Percentiles rank a stretch among this genome's conserved stretches.
Conservation (phyloP, 176 grass and related monocot genomes). For the Aegilops tauschii region DNA sequence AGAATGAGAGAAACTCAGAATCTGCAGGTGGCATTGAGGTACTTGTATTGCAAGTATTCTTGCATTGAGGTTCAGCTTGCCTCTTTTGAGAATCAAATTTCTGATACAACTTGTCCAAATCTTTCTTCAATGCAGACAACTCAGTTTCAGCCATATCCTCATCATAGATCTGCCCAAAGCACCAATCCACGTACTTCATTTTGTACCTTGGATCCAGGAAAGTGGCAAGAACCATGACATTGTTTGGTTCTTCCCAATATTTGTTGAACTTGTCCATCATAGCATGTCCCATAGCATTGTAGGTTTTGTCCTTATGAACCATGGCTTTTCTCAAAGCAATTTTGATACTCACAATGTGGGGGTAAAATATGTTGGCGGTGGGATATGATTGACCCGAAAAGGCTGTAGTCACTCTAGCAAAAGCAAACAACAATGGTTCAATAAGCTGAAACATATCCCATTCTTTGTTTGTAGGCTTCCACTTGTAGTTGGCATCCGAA, state of each 20-base stretch:
- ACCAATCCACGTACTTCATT: not conserved
- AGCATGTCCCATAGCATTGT: not conserved
- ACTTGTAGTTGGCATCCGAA: not conserved
- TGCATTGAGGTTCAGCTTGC: not conserved
- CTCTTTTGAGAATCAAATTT: not conserved
- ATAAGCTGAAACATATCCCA: not conserved
- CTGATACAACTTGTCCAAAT: not conserved
- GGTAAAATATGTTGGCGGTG: not conserved
- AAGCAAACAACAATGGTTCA: not conserved
- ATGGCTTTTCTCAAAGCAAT: not conserved
- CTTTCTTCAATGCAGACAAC: not conserved
- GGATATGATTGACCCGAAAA: not conserved
- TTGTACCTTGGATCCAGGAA: not conserved
- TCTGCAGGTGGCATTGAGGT: not conserved
- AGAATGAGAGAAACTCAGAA: not conserved
- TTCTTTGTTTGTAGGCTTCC: not conserved
- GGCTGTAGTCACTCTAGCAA: not conserved
- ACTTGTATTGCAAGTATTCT: not conserved
- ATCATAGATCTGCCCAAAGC: not conserved
- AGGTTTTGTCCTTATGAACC: not conserved
- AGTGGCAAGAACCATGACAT: constrained; percentile 8
- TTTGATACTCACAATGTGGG: not conserved
- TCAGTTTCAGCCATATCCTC: not conserved
- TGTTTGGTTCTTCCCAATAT: not conserved
- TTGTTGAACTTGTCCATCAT: not conserved